These are phyloP conservation scores for Huntiella moniliformis DNA, from an alignment of 2,329 filamentous ascomycete species.

Conservation along the genomic window DNA sequence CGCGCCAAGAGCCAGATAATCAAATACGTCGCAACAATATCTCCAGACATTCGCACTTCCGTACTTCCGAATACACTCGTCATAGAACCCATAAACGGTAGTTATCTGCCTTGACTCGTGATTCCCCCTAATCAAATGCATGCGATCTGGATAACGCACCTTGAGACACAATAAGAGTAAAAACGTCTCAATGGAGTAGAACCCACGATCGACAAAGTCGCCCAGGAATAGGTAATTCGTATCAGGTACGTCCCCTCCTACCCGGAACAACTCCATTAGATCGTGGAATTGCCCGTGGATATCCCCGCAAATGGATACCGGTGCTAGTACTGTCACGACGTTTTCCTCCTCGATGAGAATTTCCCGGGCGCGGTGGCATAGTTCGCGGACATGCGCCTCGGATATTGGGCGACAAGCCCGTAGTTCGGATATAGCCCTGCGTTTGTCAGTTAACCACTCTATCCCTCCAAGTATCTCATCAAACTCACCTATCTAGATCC, in stretches of 20 bases:
- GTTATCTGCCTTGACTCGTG: slow-evolving; percentile 95
- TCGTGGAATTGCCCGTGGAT: slow-evolving; percentile 96
- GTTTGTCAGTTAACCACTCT: no score
- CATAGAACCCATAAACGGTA: slow-evolving; percentile 94
- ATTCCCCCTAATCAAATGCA: slow-evolving; percentile 87
- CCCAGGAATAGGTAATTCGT: slow-evolving; percentile 97
- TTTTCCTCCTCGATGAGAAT: slow-evolving; percentile 95
- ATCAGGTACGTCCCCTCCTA: slow-evolving; percentile 83
- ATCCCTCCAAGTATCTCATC: no score
- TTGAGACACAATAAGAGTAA: slow-evolving; percentile 89
- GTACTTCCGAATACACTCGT: slow-evolving; percentile 90
- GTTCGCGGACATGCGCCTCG: slow-evolving; percentile 82
- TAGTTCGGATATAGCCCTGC: slow-evolving; percentile 81
- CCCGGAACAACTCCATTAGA: slow-evolving; percentile 87
- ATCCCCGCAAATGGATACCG: slow-evolving; percentile 92
- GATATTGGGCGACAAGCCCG: slow-evolving; percentile 92
- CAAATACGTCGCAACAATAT: slow-evolving; percentile 94
- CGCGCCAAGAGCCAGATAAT: slow-evolving; percentile 82
- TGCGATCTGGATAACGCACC: slow-evolving; percentile 91
- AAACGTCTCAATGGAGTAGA: slow-evolving; percentile 95
- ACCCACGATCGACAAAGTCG: slow-evolving; percentile 94
- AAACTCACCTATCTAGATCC: no score
- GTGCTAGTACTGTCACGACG: slow-evolving; percentile 84
- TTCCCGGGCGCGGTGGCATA: slow-evolving; percentile 94
- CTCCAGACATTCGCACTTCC: slow-evolving; percentile 93